Base-by-base conservation (phyloP, 2,329 filamentous ascomycete genomes). In the Reticulascus tulasneorum region DNA sequence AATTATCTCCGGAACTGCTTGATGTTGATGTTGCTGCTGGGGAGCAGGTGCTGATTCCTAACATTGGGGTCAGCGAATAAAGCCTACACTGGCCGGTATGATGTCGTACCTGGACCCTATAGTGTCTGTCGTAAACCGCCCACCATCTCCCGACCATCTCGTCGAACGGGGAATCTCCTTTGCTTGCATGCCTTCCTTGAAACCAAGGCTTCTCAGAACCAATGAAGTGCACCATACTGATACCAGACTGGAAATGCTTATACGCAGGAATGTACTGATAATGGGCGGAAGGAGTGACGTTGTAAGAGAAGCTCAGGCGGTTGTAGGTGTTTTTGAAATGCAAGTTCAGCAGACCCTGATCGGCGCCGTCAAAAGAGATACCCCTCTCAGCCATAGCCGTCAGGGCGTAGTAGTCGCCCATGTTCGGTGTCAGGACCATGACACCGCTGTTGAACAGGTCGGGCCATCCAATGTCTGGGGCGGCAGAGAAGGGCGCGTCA, bases 191-290 rank as follows among this genome's bases (percentile, higher is more conserved):
- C 47, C 82, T 73, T 23, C 80, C 81, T 41, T 78, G 64, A 16
- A 75, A 74, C 93, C 93, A 98, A 0, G 93, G 93, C 66, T 98
- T 98, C 37, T 86, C 75, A 40, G 81, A 65, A 26, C 93, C 93
- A 52, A 98, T 97, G 62, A 96, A 98, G 64, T 98, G 93, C 18
- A 94, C 83, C 68, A 94, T 77, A 55, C 76, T 90, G 52, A 98
- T 94, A 50, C 79, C 85, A 30, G 84, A 85, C 63, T 94, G 86
- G 60, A 94, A 94, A 69, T 97, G 88, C 47, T 82, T 79, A 63
- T 94, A 98, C 34, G 93, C 93, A 10, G 93, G 93, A 37, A 96
- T 75, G 63, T 97, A 98, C 65, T 98, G 93, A 66, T 98, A 98
- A 59, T 95, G 89, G 17, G 85, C 90, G 45, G 87, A 96, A 2